Evolutionary conservation across 305 asterid species (phyloP).

Genomic region (Lippia alba): DNA sequence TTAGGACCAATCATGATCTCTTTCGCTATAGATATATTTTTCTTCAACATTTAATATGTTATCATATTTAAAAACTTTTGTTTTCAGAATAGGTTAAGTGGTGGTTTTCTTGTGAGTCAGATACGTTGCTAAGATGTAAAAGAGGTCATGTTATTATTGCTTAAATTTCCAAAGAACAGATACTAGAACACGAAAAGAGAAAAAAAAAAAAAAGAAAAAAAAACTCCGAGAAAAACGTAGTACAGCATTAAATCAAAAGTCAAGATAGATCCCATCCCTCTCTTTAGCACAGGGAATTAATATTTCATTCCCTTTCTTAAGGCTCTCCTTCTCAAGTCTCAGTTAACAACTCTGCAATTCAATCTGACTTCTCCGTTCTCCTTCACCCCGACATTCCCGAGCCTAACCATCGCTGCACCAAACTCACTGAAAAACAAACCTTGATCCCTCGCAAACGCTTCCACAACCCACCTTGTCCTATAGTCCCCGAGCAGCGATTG

Average conservation of each 20-base stretch:
- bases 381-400: constrained; percentile 66
- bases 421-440: constrained; percentile 58
- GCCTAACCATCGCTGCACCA: constrained; percentile 64
- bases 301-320: no score
- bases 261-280: neutral
- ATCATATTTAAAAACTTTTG: no score
- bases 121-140: no score
- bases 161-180: no score
- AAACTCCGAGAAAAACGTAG: neutral
- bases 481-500: constrained; percentile 59
- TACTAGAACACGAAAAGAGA: neutral
- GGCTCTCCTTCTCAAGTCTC: constrained; percentile 9
- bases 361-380: constrained; percentile 64
- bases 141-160: no score
- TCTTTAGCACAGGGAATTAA: neutral
- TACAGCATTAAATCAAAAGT: neutral
- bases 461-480: constrained; percentile 64
- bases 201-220: neutral
- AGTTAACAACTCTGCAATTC: constrained; percentile 65
- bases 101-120: no score
- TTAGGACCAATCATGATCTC: neutral
- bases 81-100: no score
- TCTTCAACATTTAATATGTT: no score
- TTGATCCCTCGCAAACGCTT: constrained; percentile 67
- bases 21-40: no score